Percentiles rank a stretch among this genome's conserved stretches.
These are phyloP conservation scores for Suillus tomentosus DNA, from an alignment of 768 basidiomycete genomes.

Conservation along the genomic window DNA sequence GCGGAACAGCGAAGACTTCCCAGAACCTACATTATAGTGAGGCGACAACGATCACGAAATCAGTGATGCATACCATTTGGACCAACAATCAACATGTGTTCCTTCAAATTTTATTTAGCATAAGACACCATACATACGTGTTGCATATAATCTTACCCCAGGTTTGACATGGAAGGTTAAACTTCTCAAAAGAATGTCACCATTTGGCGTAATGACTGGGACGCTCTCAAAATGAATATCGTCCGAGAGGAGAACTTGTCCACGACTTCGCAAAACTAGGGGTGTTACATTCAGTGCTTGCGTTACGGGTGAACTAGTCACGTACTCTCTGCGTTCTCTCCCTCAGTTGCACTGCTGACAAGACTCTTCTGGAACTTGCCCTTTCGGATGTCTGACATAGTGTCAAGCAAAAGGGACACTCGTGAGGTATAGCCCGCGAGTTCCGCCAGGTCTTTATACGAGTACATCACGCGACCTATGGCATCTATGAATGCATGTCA, in stretches of 20 bases:
- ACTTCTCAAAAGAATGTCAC: slow-evolving; percentile 83
- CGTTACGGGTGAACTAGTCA: slow-evolving; percentile 10
- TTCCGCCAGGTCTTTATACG: slow-evolving; percentile 95
- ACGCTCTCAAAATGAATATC: slow-evolving; percentile 93
- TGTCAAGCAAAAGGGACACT: slow-evolving; percentile 85
- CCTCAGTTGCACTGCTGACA: slow-evolving; percentile 70
- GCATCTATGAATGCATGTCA: slow-evolving; percentile 58
- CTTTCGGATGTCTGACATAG: slow-evolving; percentile 82
- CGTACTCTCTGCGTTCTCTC: slow-evolving; percentile 77
- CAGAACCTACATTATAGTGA: slow-evolving; percentile 55
- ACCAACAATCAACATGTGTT: slow-evolving; percentile 91
- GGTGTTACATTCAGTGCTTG: slow-evolving; percentile 7
- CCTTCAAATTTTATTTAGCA: slow-evolving; percentile 42
- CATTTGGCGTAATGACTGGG: slow-evolving; percentile 95
- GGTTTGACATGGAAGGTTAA: slow-evolving; percentile 89
- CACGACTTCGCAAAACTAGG: slow-evolving; percentile 76
- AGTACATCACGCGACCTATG: slow-evolving; percentile 94
- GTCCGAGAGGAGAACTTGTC: slow-evolving; percentile 78
- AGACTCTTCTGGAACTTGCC: slow-evolving; percentile 90
- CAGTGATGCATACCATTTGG: slow-evolving; percentile 71
- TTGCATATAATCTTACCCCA: slow-evolving; percentile 50
- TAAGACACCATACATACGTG: not conserved
- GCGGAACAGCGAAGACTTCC: slow-evolving; percentile 92
- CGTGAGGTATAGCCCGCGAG: slow-evolving; percentile 94
- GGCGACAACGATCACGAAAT: not conserved